phyloP scores from a whole-genome alignment of 2,329 filamentous ascomycete genomes.

The Paecilomyces sp. region DNA sequence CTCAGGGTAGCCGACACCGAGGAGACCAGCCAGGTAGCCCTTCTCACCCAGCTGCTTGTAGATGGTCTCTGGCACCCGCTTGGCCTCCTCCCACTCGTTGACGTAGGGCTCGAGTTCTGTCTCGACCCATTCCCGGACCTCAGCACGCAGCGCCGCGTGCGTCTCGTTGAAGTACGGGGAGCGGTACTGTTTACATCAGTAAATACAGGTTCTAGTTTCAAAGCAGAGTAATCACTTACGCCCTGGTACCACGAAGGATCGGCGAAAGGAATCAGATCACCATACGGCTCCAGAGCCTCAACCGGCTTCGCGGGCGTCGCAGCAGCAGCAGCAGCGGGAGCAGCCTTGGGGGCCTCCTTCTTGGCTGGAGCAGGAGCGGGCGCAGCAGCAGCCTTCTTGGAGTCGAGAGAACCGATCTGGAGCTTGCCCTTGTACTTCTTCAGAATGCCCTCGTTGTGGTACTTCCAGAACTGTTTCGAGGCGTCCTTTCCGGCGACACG shows the following conservation, averaged over 20 bases:
- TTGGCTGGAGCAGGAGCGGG: slow-evolving; percentile 44
- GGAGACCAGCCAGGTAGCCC: slow-evolving; percentile 83
- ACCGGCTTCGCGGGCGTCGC: slow-evolving; percentile 45
- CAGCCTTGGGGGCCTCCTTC: slow-evolving; percentile 44
- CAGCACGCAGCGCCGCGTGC: slow-evolving; percentile 81
- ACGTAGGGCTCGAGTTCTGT: slow-evolving; percentile 83
- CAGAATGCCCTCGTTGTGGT: slow-evolving; percentile 54
- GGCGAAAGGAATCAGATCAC: slow-evolving; percentile 79
- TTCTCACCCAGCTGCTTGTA: slow-evolving; percentile 94
- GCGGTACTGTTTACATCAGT: slow-evolving; percentile 59
- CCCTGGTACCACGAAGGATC: slow-evolving; percentile 94
- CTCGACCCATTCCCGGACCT: slow-evolving; percentile 89
- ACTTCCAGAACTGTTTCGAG: slow-evolving; percentile 63
- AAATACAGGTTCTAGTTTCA: neutral
- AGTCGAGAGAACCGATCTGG: slow-evolving; percentile 69
- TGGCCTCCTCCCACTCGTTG: slow-evolving; percentile 94
- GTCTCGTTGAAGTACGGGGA: slow-evolving; percentile 95
- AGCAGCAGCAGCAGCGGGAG: slow-evolving; percentile 24
- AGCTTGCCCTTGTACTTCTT: slow-evolving; percentile 57
- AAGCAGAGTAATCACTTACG: slow-evolving; percentile 46
- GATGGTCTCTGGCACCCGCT: slow-evolving; percentile 77
- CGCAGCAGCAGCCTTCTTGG: slow-evolving; percentile 61
- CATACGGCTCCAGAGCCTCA: slow-evolving; percentile 76
- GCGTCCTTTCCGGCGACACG: slow-evolving; percentile 61
- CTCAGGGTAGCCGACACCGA: slow-evolving; percentile 71